These are phyloP conservation scores for Musa balbisiana DNA, from an alignment of 202 grass and related monocot species.

Conservation along the genomic window DNA sequence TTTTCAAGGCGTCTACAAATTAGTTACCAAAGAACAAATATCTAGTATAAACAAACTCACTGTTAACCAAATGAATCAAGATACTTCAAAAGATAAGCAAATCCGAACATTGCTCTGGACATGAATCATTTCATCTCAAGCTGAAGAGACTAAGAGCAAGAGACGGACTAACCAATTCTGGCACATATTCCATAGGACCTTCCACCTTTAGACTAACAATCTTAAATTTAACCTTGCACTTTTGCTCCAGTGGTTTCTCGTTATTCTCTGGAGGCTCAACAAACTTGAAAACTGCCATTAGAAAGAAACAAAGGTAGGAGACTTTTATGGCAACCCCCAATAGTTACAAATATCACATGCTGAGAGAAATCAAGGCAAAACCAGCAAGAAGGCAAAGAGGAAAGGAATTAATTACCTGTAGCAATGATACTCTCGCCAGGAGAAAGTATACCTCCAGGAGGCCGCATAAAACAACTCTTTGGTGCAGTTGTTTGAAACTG, in stretches of 20 bases:
- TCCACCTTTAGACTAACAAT: slow-evolving; percentile 8
- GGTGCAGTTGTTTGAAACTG: slow-evolving; percentile 97
- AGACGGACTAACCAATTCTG: neutral
- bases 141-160: neutral
- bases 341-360: neutral
- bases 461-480: slow-evolving; percentile 96
- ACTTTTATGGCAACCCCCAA: neutral
- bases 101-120: no score
- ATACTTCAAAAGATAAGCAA: no score
- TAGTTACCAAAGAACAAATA: no score
- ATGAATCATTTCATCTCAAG: no score
- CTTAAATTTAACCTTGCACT: slow-evolving; percentile 8
- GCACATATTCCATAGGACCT: slow-evolving; percentile 6
- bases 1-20: no score
- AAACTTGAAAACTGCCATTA: slow-evolving; percentile 1
- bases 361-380: neutral
- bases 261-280: slow-evolving; percentile 10
- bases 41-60: no score
- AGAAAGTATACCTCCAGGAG: slow-evolving; percentile 75
- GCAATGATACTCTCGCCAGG: slow-evolving; percentile 84
- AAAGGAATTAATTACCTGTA: slow-evolving; percentile 44
- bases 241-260: neutral
- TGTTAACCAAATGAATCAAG: no score
- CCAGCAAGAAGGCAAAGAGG: neutral
- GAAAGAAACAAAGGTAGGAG: neutral